Percentiles rank a stretch among this genome's conserved stretches.
Evolutionary conservation across 805 yeast species (phyloP).

Genomic region (Limtongia smithiae): DNA sequence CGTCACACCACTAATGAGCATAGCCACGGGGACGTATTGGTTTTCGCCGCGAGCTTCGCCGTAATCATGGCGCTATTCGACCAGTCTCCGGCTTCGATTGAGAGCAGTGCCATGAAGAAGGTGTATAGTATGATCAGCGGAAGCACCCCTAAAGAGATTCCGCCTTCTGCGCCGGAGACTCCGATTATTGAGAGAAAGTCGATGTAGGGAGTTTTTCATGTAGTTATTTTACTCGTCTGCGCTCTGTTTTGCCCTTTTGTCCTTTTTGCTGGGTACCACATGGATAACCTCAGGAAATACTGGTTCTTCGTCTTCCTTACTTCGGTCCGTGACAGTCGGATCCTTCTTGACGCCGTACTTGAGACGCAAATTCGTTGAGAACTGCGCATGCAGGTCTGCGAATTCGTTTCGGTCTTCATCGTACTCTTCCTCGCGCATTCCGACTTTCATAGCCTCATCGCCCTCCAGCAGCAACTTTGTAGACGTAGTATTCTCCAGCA

Average conservation of each 20-base stretch:
- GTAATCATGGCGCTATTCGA: slow-evolving; percentile 36
- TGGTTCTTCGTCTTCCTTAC: neutral
- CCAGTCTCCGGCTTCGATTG: slow-evolving; percentile 32
- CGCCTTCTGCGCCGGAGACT: slow-evolving; percentile 14
- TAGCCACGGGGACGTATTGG: slow-evolving; percentile 34
- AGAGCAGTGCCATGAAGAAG: slow-evolving; percentile 20
- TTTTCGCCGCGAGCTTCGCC: slow-evolving; percentile 38
- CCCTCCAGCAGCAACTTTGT: neutral
- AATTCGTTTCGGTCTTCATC: too few species aligned
- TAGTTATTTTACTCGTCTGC: neutral
- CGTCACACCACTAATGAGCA: too few species aligned
- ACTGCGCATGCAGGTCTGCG: too few species aligned
- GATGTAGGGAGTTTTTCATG: neutral
- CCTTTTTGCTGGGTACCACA: neutral
- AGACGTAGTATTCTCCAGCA: neutral
- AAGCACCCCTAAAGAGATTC: neutral
- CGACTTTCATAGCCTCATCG: too few species aligned
- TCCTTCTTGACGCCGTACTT: neutral
- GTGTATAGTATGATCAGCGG: slow-evolving; percentile 11
- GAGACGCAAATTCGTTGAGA: too few species aligned
- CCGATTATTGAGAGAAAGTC: slow-evolving; percentile 12
- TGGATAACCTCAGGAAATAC: too few species aligned
- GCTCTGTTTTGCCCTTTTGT: neutral
- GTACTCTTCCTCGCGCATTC: too few species aligned
- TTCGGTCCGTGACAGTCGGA: neutral